Evolutionary conservation across 441 rosid genomes (phyloP).

Genomic region (Corymbia citriodora): DNA sequence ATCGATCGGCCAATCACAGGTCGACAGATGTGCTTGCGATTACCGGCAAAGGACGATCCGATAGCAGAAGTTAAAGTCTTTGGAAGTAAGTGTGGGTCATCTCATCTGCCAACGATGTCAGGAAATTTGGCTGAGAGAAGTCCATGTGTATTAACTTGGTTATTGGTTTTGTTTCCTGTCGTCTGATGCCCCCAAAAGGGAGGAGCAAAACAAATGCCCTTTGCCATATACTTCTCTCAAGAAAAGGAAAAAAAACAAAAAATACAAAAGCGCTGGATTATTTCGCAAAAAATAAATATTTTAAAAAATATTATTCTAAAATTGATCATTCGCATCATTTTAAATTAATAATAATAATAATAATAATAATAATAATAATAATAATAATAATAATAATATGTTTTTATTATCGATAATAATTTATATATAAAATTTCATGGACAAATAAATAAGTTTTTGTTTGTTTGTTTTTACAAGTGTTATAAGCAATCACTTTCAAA

Average conservation of each 20-base stretch:
- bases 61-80: no score
- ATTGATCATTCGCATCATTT: background rate
- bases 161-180: background rate
- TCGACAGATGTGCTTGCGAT: background rate
- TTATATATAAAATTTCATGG: background rate
- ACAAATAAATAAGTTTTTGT: background rate
- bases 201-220: no score
- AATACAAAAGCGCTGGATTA: background rate
- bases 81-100: background rate
- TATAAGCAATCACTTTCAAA: background rate
- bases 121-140: background rate
- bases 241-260: no score
- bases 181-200: background rate
- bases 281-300: background rate
- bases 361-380: no score
- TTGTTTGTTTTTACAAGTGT: rapidly evolving
- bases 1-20: background rate
- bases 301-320: background rate
- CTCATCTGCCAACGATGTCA: background rate
- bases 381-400: background rate
- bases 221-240: no score
- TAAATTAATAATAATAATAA: background rate
- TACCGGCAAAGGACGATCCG: background rate
- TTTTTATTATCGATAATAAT: background rate
- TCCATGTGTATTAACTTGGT: background rate